Percentiles rank a stretch among this genome's conserved stretches.
Conservation (phyloP, 1,139 yeast species). For the Diutina rugosa region DNA sequence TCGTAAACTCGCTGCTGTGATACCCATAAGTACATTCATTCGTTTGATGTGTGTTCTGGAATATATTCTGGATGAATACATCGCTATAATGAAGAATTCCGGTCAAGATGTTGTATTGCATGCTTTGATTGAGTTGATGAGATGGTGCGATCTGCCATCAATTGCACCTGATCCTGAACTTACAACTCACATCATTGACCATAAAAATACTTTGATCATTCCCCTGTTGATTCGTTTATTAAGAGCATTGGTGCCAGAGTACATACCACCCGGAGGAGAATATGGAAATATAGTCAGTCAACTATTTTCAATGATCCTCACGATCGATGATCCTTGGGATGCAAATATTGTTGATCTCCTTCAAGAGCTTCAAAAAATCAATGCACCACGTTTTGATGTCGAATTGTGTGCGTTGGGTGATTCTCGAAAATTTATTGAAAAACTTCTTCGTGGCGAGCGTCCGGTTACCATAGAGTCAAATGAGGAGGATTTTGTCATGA, state of each 20-base stretch:
- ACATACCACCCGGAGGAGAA: constrained; percentile 19
- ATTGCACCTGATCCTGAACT: neutral
- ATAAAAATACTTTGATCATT: constrained; percentile 9
- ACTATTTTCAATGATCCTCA: constrained; percentile 21
- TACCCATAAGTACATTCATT: neutral
- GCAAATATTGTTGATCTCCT: constrained; percentile 14
- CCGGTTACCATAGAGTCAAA: neutral
- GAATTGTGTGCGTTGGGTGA: neutral
- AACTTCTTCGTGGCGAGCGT: neutral
- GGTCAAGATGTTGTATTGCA: neutral
- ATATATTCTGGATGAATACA: neutral
- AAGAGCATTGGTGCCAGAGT: constrained; percentile 14
- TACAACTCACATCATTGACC: neutral
- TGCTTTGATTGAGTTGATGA: neutral
- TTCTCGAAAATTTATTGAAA: neutral
- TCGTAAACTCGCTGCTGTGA: neutral
- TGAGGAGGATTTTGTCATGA: neutral
- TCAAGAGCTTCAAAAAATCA: constrained; percentile 17
- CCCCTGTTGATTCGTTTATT: constrained; percentile 15
- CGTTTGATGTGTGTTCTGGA: neutral
- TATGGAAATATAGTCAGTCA: constrained; percentile 16
- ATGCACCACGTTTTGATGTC: constrained; percentile 8
- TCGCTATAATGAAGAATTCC: neutral
- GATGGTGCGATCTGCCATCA: neutral
- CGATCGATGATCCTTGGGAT: constrained; percentile 17